Evolutionary conservation across 208 protist genomes (phyloP), one percentile per base, ranked within the genome.

Genomic region (Angomonas ambiguus): DNA sequence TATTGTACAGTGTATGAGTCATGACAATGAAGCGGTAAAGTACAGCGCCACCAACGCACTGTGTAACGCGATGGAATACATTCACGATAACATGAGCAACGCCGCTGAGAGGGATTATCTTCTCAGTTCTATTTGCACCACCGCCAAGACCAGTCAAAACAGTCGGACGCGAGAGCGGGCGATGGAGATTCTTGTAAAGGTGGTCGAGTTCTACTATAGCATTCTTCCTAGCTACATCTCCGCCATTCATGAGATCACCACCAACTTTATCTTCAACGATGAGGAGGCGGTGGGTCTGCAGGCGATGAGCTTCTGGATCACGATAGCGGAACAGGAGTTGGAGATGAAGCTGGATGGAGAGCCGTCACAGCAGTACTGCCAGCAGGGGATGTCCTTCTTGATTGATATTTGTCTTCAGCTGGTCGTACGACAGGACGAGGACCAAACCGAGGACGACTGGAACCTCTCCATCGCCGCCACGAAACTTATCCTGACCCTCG

Each of bases 271-370:
- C 65, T 79, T 92, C 69, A 78, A 83, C 31, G 95, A 98, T 67
- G 80, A 90, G 31, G 97, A 98, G 69, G 38, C 64, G 30, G 93
- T 98, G 2, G 87, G 73, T 20, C 82, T 98, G 65, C 97, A 98
- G 82, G 97, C 96, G 2, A 90, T 99, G 62, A 95, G 98, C 65
- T 99, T 99, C 78, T 99, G 98, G 97, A 95, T 94, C 30, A 92
- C 93, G 24, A 94, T 99, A 49, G 98, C 93, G 74, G 97, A 99
- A 56, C 86, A 83, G 35, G 98, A 99, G 82, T 63, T 71, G 0
- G 81, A 93, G 25, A 85, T 98, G 69, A 71, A 83, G 57, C 71
- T 91, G 33, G 81, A 90, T 22, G 77, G 65, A 13, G 30, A 48
- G 30, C 18, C 45, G 11, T 90, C 77, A 51, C 78, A 90, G 25